A percentile compares a stretch with the other conserved stretches of the same genome.
Evolutionary conservation across 2,329 filamentous ascomycete species (phyloP).

Genomic region (Thielaviopsis cerberus): DNA sequence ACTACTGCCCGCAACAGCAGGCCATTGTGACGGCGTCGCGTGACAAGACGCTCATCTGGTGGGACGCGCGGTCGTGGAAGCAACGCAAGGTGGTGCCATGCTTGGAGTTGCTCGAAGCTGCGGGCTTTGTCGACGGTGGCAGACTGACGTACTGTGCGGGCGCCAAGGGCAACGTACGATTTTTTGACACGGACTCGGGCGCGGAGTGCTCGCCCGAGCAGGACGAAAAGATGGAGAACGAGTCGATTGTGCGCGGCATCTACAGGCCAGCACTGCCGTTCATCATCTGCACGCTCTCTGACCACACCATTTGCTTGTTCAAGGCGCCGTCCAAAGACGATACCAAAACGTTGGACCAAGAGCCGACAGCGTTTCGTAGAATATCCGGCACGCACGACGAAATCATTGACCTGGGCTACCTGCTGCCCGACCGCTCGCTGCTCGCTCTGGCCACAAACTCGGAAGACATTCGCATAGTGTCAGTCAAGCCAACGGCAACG

Average conservation of each 20-base stretch:
- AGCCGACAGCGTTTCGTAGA: constrained; percentile 42
- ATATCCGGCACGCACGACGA: constrained; percentile 96
- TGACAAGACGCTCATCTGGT: constrained; percentile 86
- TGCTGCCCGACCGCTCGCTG: constrained; percentile 61
- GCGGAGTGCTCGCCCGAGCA: constrained; percentile 66
- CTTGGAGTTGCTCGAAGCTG: constrained; percentile 68
- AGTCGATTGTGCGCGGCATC: constrained; percentile 54
- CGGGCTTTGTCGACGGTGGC: constrained; percentile 58
- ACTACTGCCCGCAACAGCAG: constrained; percentile 60
- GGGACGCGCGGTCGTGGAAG: constrained; percentile 78
- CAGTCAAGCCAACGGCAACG: constrained; percentile 30
- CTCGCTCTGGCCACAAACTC: constrained; percentile 88
- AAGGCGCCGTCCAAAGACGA: constrained; percentile 21
- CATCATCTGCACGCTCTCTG: constrained; percentile 66
- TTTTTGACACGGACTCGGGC: constrained; percentile 67
- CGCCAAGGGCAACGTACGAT: constrained; percentile 59
- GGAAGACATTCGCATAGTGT: constrained; percentile 78
- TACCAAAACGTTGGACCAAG: constrained; percentile 10
- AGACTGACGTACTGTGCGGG: constrained; percentile 66
- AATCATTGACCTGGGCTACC: constrained; percentile 81
- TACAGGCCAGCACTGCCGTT: constrained; percentile 47
- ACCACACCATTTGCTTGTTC: constrained; percentile 72
- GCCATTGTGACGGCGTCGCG: constrained; percentile 66
- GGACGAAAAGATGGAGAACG: constrained; percentile 36
- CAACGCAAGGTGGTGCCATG: constrained; percentile 62